phyloP scores from a whole-genome alignment of 2,329 filamentous ascomycete genomes.

The Cladosporium sp. region DNA sequence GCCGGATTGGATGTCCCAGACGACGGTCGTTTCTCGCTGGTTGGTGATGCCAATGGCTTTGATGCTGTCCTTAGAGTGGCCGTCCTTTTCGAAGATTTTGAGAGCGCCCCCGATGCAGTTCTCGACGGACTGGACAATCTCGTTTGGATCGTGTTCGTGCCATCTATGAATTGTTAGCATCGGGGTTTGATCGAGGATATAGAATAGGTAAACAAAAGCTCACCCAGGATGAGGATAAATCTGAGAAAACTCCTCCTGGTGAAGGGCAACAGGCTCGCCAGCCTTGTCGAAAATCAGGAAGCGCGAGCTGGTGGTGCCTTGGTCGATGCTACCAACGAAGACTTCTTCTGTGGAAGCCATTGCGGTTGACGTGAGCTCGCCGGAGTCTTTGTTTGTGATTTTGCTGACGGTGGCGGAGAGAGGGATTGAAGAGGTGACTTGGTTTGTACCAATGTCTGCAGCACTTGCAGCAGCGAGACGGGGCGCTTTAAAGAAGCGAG shows the following conservation, averaged over 20 bases:
- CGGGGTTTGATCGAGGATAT: too few species aligned
- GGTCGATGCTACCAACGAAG: constrained; percentile 87
- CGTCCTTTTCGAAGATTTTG: constrained; percentile 69
- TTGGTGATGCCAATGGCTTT: constrained; percentile 83
- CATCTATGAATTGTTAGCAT: constrained; percentile 56
- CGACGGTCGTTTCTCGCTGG: constrained; percentile 83
- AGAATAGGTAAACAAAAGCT: constrained; percentile 38
- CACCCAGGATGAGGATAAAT: constrained; percentile 83
- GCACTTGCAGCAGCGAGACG: constrained; percentile 5
- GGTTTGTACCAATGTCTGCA: neutral
- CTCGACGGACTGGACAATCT: constrained; percentile 74
- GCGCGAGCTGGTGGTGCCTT: constrained; percentile 84
- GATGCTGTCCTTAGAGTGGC: constrained; percentile 68
- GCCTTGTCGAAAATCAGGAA: constrained; percentile 87
- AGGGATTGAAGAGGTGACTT: neutral
- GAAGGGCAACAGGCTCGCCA: constrained; percentile 76
- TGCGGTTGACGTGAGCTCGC: constrained; percentile 1
- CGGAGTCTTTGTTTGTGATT: constrained; percentile 9
- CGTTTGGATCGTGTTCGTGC: constrained; percentile 85
- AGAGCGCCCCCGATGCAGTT: constrained; percentile 77
- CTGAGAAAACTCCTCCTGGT: constrained; percentile 86
- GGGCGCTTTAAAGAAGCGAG: constrained; percentile 13
- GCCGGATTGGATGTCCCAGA: constrained; percentile 81
- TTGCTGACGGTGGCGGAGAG: constrained; percentile 8
- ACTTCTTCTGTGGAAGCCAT: constrained; percentile 46